phyloP scores from a whole-genome alignment of 345 rosid species.

The Pistacia integerrima region DNA sequence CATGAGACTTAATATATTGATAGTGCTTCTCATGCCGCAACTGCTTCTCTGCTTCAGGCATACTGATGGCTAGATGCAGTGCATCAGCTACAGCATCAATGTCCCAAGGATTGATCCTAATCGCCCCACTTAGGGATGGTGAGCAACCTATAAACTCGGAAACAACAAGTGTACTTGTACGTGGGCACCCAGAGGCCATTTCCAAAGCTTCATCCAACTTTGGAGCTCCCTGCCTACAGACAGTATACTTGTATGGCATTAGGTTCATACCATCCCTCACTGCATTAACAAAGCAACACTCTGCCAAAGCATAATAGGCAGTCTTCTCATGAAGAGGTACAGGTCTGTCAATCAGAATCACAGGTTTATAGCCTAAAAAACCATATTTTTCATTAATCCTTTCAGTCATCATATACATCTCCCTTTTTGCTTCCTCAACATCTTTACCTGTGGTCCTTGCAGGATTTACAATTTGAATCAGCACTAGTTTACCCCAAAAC shows the following conservation, averaged over 20 bases:
- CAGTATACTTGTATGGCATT: slow-evolving; percentile 51
- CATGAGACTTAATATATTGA: slow-evolving; percentile 57
- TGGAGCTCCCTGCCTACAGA: slow-evolving; percentile 48
- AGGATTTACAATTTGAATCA: slow-evolving; percentile 51
- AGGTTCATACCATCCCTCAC: slow-evolving; percentile 59
- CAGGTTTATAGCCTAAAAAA: slow-evolving; percentile 42
- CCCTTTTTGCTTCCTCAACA: slow-evolving; percentile 44
- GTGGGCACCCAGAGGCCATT: slow-evolving; percentile 35
- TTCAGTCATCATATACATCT: slow-evolving; percentile 36
- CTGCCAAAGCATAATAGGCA: slow-evolving; percentile 56
- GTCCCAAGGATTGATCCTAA: slow-evolving; percentile 57
- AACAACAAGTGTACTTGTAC: slow-evolving; percentile 46
- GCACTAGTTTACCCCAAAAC: slow-evolving; percentile 38
- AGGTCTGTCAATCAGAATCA: slow-evolving; percentile 48
- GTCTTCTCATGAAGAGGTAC: slow-evolving; percentile 49
- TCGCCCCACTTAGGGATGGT: slow-evolving; percentile 54
- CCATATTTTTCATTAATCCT: slow-evolving; percentile 48
- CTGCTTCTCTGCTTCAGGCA: slow-evolving; percentile 46
- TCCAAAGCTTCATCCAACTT: slow-evolving; percentile 33
- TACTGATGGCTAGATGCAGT: slow-evolving; percentile 34
- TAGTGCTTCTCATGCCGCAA: slow-evolving; percentile 51
- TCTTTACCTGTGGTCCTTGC: slow-evolving; percentile 55
- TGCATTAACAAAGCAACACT: slow-evolving; percentile 53
- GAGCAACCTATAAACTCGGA: slow-evolving; percentile 60
- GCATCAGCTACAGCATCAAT: slow-evolving; percentile 49